phyloP scores from a whole-genome alignment of 179 eudicot genomes.

The Sideroxylon spinosum region DNA sequence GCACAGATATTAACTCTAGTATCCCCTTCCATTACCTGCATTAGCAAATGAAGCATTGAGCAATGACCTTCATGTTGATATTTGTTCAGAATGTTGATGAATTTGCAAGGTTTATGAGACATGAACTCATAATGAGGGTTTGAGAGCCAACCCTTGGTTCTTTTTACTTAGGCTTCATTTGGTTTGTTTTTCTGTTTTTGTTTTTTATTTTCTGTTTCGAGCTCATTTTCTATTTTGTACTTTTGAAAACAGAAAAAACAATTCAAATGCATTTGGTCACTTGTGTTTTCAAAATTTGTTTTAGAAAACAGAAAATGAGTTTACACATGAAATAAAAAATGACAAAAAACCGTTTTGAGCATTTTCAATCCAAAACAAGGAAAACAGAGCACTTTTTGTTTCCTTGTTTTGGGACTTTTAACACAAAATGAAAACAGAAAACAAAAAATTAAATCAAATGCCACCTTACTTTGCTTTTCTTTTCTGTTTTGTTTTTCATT shows the following conservation, averaged over 20 bases:
- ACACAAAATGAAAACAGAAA: too few species aligned
- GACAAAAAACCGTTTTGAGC: too few species aligned
- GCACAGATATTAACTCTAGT: background rate
- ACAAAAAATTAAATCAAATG: too few species aligned
- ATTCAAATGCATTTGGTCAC: too few species aligned
- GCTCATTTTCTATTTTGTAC: too few species aligned
- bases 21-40: background rate
- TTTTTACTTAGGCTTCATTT: background rate
- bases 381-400: too few species aligned
- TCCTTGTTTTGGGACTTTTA: too few species aligned
- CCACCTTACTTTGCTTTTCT: background rate
- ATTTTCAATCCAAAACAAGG: too few species aligned
- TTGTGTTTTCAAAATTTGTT: too few species aligned
- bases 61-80: background rate
- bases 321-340: too few species aligned
- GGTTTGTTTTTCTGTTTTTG: background rate
- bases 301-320: too few species aligned
- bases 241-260: too few species aligned
- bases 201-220: background rate
- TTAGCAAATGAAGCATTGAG: conserved; percentile 1
- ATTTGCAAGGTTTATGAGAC: background rate
- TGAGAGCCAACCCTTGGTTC: background rate
- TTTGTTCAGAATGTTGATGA: background rate
- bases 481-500: background rate
- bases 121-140: background rate